phyloP scores from a whole-genome alignment of 345 rosid species.

The Sonneratia caseolaris region DNA sequence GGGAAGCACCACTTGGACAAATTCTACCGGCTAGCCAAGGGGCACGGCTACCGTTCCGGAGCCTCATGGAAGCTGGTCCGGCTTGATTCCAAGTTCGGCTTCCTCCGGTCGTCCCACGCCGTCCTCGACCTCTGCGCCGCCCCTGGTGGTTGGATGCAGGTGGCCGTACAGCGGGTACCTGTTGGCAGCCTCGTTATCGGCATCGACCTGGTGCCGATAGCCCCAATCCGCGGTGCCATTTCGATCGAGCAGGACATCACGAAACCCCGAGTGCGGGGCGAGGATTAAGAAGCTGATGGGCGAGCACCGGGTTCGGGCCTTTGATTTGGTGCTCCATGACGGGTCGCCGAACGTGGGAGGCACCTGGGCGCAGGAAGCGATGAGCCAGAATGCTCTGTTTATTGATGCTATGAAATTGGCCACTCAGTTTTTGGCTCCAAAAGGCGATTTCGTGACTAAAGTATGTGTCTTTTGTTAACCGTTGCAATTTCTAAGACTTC shows the following conservation, averaged over 20 bases:
- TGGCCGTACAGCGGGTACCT: conserved; percentile 76
- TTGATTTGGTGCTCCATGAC: conserved; percentile 77
- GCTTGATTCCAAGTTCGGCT: conserved; percentile 56
- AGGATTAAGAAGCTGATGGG: conserved; percentile 57
- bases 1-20: conserved; percentile 84
- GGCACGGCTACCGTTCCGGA: conserved; percentile 89
- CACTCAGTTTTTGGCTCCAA: conserved; percentile 68
- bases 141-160: conserved; percentile 98
- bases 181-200: conserved; percentile 90
- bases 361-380: conserved; percentile 90
- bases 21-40: conserved; percentile 71
- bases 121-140: conserved; percentile 97
- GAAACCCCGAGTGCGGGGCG: conserved; percentile 52
- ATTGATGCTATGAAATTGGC: conserved; percentile 82
- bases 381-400: conserved; percentile 77
- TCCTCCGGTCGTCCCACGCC: conserved; percentile 53
- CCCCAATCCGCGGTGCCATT: conserved; percentile 59
- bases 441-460: conserved; percentile 71
- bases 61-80: conserved; percentile 88
- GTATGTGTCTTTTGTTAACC: conserved; percentile 18
- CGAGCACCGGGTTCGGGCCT: conserved; percentile 51
- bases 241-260: conserved; percentile 80
- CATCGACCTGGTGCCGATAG: conserved; percentile 63
- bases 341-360: conserved; percentile 97
- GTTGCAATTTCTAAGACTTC: neutral